Evolutionary conservation across 202 grass and related monocot genomes (phyloP).

Genomic region (Eragrostis tef): DNA sequence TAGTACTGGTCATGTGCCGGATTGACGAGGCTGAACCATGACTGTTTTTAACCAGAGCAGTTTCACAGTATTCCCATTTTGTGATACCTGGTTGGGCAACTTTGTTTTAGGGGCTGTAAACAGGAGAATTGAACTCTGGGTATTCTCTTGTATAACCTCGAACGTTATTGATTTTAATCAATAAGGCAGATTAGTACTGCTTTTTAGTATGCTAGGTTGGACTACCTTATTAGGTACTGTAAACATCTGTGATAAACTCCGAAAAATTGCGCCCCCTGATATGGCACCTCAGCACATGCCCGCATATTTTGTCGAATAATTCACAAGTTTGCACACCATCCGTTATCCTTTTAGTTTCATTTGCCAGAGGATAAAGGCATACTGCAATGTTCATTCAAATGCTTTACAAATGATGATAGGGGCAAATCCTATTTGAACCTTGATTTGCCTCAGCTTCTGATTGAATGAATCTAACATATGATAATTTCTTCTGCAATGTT

Average conservation of each 20-base stretch:
- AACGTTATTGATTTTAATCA: neutral
- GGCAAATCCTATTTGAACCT: neutral
- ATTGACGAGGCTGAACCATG: neutral
- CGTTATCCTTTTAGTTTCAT: neutral
- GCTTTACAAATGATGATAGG: neutral
- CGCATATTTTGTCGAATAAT: neutral
- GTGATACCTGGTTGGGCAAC: neutral
- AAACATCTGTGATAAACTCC: neutral
- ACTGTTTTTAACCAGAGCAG: neutral
- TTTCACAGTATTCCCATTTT: neutral
- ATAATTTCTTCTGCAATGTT: neutral
- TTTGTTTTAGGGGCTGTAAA: neutral
- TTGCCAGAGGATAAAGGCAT: neutral
- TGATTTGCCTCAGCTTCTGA: conserved; percentile 9
- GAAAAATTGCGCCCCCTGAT: neutral
- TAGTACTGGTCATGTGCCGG: neutral
- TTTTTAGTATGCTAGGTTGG: neutral
- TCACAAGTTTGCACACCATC: neutral
- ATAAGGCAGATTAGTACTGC: neutral
- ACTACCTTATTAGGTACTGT: neutral
- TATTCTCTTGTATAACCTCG: neutral
- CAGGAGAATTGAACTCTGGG: neutral
- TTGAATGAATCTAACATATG: neutral
- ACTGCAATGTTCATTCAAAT: neutral
- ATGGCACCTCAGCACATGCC: neutral